Conservation (phyloP, 129 eudicot species). For the Escallonia herrerae region DNA sequence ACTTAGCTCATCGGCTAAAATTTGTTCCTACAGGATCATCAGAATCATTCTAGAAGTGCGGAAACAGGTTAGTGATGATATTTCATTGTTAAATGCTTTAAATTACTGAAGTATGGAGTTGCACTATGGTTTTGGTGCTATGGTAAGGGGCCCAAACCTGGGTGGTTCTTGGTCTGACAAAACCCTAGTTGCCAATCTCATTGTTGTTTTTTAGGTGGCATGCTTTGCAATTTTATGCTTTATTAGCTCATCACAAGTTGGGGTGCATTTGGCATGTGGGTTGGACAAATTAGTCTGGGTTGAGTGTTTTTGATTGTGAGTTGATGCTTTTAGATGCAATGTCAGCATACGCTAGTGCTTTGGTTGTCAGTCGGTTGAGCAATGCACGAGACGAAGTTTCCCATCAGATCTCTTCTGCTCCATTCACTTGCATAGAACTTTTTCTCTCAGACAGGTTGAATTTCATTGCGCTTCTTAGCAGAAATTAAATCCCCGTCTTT, state of each 20-base stretch:
- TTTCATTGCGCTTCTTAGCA: neutral
- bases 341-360: neutral
- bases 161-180: neutral
- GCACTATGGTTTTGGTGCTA: neutral
- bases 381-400: too few relatives aligned
- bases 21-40: constrained; percentile 18
- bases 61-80: constrained; percentile 18
- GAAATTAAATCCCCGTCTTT: neutral
- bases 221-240: too few relatives aligned
- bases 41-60: constrained; percentile 15
- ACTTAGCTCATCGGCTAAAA: neutral
- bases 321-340: neutral
- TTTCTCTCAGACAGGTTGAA: too few relatives aligned
- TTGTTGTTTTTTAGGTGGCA: neutral
- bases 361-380: too few relatives aligned
- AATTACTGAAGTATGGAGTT: neutral
- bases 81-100: neutral
- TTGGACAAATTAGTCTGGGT: too few relatives aligned
- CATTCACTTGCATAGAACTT: too few relatives aligned
- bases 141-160: neutral
- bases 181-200: too few relatives aligned
- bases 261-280: too few relatives aligned
- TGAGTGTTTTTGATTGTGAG: neutral
- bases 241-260: too few relatives aligned
- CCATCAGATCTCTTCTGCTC: too few relatives aligned